These are phyloP conservation scores for Mucor irregularis DNA, from an alignment of 371 early-diverging fungal genomes.

Conservation along the genomic window DNA sequence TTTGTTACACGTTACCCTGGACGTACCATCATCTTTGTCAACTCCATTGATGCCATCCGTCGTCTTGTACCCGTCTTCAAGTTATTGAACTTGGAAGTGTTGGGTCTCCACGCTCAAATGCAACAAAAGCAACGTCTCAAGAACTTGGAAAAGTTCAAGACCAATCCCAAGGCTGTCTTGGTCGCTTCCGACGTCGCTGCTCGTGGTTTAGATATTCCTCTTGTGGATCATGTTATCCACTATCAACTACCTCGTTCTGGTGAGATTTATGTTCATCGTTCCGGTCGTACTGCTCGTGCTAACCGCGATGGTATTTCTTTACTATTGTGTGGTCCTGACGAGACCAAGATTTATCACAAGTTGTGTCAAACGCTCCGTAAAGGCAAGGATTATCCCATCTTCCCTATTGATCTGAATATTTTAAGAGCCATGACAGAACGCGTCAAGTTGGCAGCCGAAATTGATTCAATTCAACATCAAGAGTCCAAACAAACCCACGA, in stretches of 20 bases:
- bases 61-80: constrained; percentile 83
- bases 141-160: constrained; percentile 86
- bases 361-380: constrained; percentile 77
- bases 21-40: constrained; percentile 92
- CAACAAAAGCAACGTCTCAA: constrained; percentile 93
- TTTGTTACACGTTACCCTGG: constrained; percentile 85
- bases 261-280: constrained; percentile 92
- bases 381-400: constrained; percentile 62
- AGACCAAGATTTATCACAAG: constrained; percentile 74
- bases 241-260: constrained; percentile 96
- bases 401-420: constrained; percentile 68
- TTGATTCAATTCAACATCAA: constrained; percentile 79
- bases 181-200: constrained; percentile 93
- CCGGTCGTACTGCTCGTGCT: constrained; percentile 93
- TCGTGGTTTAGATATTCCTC: constrained; percentile 96
- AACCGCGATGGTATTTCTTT: constrained; percentile 82
- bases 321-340: constrained; percentile 83
- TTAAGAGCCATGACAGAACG: constrained; percentile 68
- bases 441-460: constrained; percentile 73
- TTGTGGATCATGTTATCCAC: constrained; percentile 97
- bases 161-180: constrained; percentile 68
- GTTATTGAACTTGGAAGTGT: constrained; percentile 65
- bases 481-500: constrained; percentile 71
- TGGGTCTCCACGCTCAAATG: constrained; percentile 91
- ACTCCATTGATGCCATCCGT: constrained; percentile 90